Evolutionary conservation across 2,329 filamentous ascomycete genomes (phyloP).

Genomic region (Xylariaceae sp.): DNA sequence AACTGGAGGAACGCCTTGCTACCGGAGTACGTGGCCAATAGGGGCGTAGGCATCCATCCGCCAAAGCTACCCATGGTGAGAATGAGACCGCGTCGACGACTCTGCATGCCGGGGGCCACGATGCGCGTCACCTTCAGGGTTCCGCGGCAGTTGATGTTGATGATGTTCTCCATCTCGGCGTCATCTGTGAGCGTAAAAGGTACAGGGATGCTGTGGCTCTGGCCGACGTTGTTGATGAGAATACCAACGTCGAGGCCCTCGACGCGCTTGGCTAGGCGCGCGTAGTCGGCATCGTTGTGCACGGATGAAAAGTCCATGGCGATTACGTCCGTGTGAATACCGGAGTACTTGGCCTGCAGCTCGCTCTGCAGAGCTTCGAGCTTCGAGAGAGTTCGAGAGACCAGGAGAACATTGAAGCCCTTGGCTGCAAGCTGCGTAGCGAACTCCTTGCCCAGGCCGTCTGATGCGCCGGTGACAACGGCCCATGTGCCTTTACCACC

Average conservation of each 20-base stretch:
- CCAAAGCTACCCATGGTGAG: constrained; percentile 97
- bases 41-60: constrained; percentile 84
- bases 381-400: constrained; percentile 93
- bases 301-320: constrained; percentile 82
- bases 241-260: constrained; percentile 75
- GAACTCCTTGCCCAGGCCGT: constrained; percentile 96
- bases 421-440: constrained; percentile 82
- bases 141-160: constrained; percentile 90
- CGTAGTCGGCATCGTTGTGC: constrained; percentile 76
- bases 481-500: constrained; percentile 91
- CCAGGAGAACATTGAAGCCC: constrained; percentile 90
- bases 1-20: constrained; percentile 98
- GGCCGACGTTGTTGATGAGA: constrained; percentile 93
- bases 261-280: constrained; percentile 62
- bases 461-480: constrained; percentile 88
- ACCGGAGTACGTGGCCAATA: constrained; percentile 92
- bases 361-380: constrained; percentile 71
- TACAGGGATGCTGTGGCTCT: constrained; percentile 88
- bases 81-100: constrained; percentile 80
- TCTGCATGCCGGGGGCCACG: constrained; percentile 76
- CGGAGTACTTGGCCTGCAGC: constrained; percentile 64
- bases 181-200: constrained; percentile 75
- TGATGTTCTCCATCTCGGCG: constrained; percentile 80
- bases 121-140: constrained; percentile 85
- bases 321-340: constrained; percentile 67